These are phyloP conservation scores for Datisca glomerata DNA, from an alignment of 306 rosid genomes.

Conservation along the genomic window DNA sequence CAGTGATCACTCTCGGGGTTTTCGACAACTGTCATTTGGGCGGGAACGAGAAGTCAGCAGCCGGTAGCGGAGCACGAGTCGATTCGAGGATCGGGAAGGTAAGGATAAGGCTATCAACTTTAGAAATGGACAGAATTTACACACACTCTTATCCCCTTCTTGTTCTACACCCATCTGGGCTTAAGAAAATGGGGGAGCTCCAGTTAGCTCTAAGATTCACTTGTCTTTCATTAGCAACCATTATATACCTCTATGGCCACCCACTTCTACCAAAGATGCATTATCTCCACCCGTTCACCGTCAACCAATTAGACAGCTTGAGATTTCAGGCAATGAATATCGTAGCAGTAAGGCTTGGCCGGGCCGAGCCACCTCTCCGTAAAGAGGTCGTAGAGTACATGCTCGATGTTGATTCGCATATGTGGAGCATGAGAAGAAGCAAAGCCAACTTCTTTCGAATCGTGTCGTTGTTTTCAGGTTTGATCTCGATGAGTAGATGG, in stretches of 20 bases:
- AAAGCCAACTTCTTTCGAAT: neutral
- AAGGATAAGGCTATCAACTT: neutral
- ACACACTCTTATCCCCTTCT: neutral
- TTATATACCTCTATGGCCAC: neutral
- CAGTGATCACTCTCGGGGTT: constrained; percentile 34
- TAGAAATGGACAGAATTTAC: neutral
- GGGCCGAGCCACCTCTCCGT: neutral
- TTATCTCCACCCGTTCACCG: neutral
- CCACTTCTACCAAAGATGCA: neutral
- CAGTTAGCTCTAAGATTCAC: neutral
- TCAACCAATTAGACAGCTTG: neutral
- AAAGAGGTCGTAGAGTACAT: neutral
- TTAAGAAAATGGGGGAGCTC: neutral
- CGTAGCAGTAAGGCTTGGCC: neutral
- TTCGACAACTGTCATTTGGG: constrained; percentile 33
- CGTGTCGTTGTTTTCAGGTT: neutral
- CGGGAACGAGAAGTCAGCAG: constrained; percentile 4
- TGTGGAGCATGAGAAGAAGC: neutral
- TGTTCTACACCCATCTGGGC: neutral
- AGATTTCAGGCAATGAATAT: neutral
- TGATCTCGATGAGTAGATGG: neutral
- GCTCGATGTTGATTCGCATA: neutral
- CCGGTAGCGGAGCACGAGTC: constrained; percentile 7
- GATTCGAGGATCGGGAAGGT: constrained; percentile 39
- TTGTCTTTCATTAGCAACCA: neutral